Base-by-base conservation (phyloP, 2,329 filamentous ascomycete genomes). In the Colletotrichum salicis region DNA sequence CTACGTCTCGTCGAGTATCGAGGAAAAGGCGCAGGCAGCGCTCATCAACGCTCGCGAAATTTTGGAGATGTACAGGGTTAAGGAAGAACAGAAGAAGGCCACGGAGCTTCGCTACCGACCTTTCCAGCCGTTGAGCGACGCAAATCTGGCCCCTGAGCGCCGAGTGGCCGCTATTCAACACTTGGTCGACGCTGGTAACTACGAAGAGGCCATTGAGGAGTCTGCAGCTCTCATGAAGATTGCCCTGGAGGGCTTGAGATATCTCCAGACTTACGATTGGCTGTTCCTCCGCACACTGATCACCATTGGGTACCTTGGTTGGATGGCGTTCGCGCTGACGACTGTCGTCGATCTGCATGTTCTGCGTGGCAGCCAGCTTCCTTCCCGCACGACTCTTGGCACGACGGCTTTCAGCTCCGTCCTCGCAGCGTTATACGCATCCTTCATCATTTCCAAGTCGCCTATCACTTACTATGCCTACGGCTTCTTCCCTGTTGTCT, bases 191-290 rank as follows among this genome's bases (percentile, higher is more conserved):
- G 82, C 83, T 11, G 91, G 89, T 8, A 86, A 89, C 57, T 91
- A 91, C 74, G 91, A 96, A 68, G 89, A 94, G 76, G 94, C 96
- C 1, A 97, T 98, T 76, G 86, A 90, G 69, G 89, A 93, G 76
- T 94, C 94, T 1, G 91, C 93, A 54, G 89, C 91, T 33, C 86
- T 99, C 15, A 93, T 98, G 72, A 88, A 92, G 71, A 84, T 94
- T 62, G 92, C 91, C 1, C 87, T 99, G 1, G 89, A 94, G 73
- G 96, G 96, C 8, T 85, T 99, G 72, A 90, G 96, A 62, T 99
- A 99, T 80, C 87, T 99, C 31, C 96, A 99, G 82, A 99, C 95
- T 0, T 99, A 99, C 78, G 96, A 99, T 83, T 99, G 96, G 96
- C 87, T 99, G 2, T 99, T 99, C 82, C 84, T 99, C 45, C 89